These are phyloP conservation scores for Boletus smithii DNA, from an alignment of 1,284 basidiomycete species.

Conservation along the genomic window DNA sequence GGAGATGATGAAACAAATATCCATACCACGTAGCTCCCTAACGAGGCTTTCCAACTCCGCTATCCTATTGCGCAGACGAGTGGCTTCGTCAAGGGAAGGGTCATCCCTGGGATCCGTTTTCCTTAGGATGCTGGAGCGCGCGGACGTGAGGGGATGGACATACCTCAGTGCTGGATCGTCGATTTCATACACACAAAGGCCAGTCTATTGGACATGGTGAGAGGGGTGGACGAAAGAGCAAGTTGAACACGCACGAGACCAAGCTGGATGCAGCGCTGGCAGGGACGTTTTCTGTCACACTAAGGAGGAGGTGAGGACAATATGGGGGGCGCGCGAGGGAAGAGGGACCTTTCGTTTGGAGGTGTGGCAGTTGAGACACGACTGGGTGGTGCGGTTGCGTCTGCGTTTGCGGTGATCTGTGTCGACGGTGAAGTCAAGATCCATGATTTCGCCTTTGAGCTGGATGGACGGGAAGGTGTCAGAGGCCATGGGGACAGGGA, in stretches of 20 bases:
- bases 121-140: slow-evolving; percentile 7
- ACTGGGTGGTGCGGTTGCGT: slow-evolving; percentile 85
- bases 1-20: slow-evolving; percentile 9
- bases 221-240: slow-evolving; percentile 4
- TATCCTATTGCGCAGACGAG: slow-evolving; percentile 77
- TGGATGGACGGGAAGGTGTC: slow-evolving; percentile 40
- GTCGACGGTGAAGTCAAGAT: slow-evolving; percentile 63
- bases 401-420: slow-evolving; percentile 69
- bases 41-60: slow-evolving; percentile 88
- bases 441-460: slow-evolving; percentile 64
- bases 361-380: slow-evolving; percentile 88
- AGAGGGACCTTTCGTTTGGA: slow-evolving; percentile 81
- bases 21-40: slow-evolving; percentile 70
- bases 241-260: slow-evolving; percentile 52
- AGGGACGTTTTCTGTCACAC: slow-evolving; percentile 83
- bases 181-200: slow-evolving; percentile 88
- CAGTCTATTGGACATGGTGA: slow-evolving; percentile 53
- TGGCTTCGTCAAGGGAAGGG: slow-evolving; percentile 78
- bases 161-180: slow-evolving; percentile 82
- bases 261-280: slow-evolving; percentile 81
- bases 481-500: slow-evolving; percentile 33
- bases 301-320: slow-evolving; percentile 29
- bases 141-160: slow-evolving; percentile 21
- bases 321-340: not conserved
- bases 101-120: slow-evolving; percentile 59